Evolutionary conservation across 2,329 filamentous ascomycete species (phyloP), one percentile per base, ranked within the genome.

Genomic region (Epichloe baconii): DNA sequence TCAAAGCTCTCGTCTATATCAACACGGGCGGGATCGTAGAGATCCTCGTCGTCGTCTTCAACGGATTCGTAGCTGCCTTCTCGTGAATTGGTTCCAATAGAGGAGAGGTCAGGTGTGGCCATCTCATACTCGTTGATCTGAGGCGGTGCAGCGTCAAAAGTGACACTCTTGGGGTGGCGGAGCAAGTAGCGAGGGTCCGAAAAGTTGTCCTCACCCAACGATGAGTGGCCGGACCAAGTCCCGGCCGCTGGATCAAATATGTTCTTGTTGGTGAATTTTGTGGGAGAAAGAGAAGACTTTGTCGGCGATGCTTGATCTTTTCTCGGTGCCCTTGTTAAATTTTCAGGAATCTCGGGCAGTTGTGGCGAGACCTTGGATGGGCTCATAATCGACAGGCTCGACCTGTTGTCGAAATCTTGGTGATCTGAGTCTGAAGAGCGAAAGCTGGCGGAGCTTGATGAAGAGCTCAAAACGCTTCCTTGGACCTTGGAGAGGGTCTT

Each of bases 121-220:
- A 96, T 90, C 69, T 97, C 93, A 66, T 97, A 98, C 69, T 98
- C 93, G 64, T 97, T 95, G 61, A 98, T 79, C 64, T 95, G 87
- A 23, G 93, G 93, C 21, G 91, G 91, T 2, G 88, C 89, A 38
- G 85, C 86, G 68, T 97, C 89, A 64, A 98, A 98, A 0, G 91
- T 98, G 53, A 98, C 93, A 61, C 90, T 96, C 75, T 98, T 98
- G 46, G 88, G 83, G 68, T 95, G 87, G 50, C 89, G 85, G 64
- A 88, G 85, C 42, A 89, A 75, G 12, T 76, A 77, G 57, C 80
- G 81, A 50, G 85, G 83, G 6, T 79, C 78, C 37, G 81, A 79
- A 15, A 84, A 71, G 48, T 82, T 70, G 43, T 72, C 72, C 42
- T 83, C 78, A 38, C 77, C 73, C 41, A 76, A 71, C 3, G 76